phyloP scores from a whole-genome alignment of 2,329 filamentous ascomycete species.

The Venturia effusa region DNA sequence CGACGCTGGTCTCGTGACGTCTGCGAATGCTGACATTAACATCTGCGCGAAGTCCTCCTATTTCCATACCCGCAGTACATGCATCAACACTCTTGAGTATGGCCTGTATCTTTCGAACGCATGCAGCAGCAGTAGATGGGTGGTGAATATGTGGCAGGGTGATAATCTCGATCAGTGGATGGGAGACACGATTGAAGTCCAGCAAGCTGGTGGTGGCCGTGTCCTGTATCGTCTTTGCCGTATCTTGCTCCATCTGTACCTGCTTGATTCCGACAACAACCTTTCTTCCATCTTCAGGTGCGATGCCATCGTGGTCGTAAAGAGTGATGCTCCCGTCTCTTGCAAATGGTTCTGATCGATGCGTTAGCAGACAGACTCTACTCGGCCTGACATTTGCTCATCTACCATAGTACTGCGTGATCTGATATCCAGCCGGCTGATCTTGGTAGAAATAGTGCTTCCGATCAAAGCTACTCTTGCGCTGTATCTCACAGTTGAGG shows the following conservation, averaged over 20 bases:
- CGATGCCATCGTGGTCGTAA: slow-evolving; percentile 66
- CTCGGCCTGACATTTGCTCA: slow-evolving; percentile 22
- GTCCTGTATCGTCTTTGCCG: slow-evolving; percentile 81
- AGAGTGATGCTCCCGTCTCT: slow-evolving; percentile 63
- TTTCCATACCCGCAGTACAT: slow-evolving; percentile 85
- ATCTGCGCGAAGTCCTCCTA: slow-evolving; percentile 81
- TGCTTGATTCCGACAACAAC: slow-evolving; percentile 78
- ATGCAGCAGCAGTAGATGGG: slow-evolving; percentile 74
- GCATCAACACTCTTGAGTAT: slow-evolving; percentile 71
- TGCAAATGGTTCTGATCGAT: slow-evolving; percentile 43
- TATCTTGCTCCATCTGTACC: slow-evolving; percentile 95
- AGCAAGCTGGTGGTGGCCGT: slow-evolving; percentile 59
- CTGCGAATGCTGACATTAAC: slow-evolving; percentile 84
- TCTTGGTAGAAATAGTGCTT: slow-evolving; percentile 99
- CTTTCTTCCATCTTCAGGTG: slow-evolving; percentile 57
- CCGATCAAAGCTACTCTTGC: slow-evolving; percentile 74
- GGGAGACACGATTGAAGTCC: slow-evolving; percentile 87
- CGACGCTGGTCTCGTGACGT: slow-evolving; percentile 21
- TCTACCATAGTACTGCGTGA: slow-evolving; percentile 76
- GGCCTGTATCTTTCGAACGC: slow-evolving; percentile 79
- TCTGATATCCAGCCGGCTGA: slow-evolving; percentile 91
- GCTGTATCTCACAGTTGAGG: slow-evolving; percentile 68
- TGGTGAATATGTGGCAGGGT: slow-evolving; percentile 81
- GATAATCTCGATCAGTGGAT: slow-evolving; percentile 91
- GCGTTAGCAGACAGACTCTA: slow-evolving; percentile 16